Conservation (phyloP, 495 filamentous ascomycete genomes). For the Penicillium nucicola region DNA sequence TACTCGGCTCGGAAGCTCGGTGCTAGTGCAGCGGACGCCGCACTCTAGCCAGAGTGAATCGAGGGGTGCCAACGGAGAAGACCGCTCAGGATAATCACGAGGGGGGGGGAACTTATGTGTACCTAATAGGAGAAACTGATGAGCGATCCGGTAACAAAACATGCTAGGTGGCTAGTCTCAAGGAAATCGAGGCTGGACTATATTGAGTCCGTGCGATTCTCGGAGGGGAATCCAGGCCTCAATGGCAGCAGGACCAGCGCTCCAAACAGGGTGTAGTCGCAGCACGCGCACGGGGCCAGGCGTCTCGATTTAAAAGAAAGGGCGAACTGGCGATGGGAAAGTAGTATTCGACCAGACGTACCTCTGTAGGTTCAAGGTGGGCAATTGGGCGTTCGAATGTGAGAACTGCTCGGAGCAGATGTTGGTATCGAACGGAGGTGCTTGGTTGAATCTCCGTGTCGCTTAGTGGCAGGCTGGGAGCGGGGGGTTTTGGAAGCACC, state of each 20-base stretch:
- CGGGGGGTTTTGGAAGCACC: slow-evolving; percentile 29
- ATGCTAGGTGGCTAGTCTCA: background rate
- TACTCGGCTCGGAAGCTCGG: slow-evolving; percentile 31
- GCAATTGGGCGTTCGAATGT: slow-evolving; percentile 20
- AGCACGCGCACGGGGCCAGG: slow-evolving; percentile 28
- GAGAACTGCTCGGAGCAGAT: slow-evolving; percentile 11
- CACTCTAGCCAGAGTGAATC: slow-evolving; percentile 39
- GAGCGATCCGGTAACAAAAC: slow-evolving; percentile 24
- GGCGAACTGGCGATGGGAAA: slow-evolving; percentile 2
- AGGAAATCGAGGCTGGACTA: background rate
- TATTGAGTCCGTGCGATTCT: background rate
- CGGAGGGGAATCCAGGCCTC: background rate
- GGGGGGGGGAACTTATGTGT: slow-evolving; percentile 27
- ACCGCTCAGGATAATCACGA: slow-evolving; percentile 25
- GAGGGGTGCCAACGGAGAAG: slow-evolving; percentile 16
- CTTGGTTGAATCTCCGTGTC: slow-evolving; percentile 43
- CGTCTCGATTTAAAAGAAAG: slow-evolving; percentile 10
- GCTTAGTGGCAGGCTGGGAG: slow-evolving; percentile 43
- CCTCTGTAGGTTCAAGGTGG: slow-evolving; percentile 11
- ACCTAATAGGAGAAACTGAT: slow-evolving; percentile 30
- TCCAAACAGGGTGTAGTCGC: slow-evolving; percentile 17
- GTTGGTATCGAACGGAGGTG: slow-evolving; percentile 33
- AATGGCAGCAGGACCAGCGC: slow-evolving; percentile 13
- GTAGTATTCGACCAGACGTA: slow-evolving; percentile 8
- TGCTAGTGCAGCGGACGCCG: slow-evolving; percentile 41